Base-by-base conservation (phyloP, 192 early-diverging fungal genomes). In the Anaeromyces robustus region DNA sequence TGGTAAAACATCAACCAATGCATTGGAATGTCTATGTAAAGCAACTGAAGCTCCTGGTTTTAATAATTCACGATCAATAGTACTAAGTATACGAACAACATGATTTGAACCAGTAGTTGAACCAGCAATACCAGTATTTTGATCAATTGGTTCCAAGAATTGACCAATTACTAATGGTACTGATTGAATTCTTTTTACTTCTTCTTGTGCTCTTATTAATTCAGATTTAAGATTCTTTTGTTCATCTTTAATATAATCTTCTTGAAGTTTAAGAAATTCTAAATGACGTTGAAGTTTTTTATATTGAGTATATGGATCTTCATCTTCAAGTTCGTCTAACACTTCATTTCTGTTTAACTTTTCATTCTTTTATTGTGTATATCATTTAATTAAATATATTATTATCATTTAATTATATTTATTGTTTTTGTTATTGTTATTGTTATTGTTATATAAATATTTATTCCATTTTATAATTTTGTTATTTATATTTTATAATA, bases 101-200 rank as follows among this genome's bases (percentile, higher is more conserved):
- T 94, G 94, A 83, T 94, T 97, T 12, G 92, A 92, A 22, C 96
- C 96, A 0, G 96, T 93, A 11, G 97, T 99, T 12, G 96, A 96
- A 11, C 92, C 92, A 30, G 97, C 91, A 86, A 99, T 99, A 79
- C 96, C 95, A 11, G 96, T 96, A 82, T 97, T 93, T 82, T 95
- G 94, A 86, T 99, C 96, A 83, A 99, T 96, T 14, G 96, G 94
- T 85, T 97, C 97, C 19, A 99, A 86, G 85, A 99, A 99, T 86
- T 99, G 96, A n/a, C 96, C 98, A 84, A 99, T 95, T 19, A 98
- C 95, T 78, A 99, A 89, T 22, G 98, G 98, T 19, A 99, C 97
- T 3, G 96, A 96, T 84, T 96, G 93, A 81, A 99, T 98, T 78
- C 98, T 92, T 88, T 98, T 98, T 31, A 99, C 97, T 86, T 99